Percentiles rank a stretch among this genome's conserved stretches.
phyloP scores from a whole-genome alignment of 139 green algal species.

The Klebsormidium nitens region DNA sequence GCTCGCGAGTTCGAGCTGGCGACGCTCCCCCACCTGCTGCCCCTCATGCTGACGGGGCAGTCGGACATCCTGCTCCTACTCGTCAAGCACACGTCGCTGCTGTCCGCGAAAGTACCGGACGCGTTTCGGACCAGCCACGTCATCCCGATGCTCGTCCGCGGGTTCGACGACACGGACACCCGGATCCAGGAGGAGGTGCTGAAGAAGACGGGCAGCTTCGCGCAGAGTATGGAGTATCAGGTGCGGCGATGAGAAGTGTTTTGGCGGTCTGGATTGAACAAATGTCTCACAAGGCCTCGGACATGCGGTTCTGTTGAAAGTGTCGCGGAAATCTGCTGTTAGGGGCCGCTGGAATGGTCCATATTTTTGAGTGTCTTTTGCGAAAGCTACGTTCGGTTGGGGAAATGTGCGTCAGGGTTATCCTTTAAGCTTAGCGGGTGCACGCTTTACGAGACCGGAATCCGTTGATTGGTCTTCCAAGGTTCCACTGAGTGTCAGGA shows the following conservation, averaged over 20 bases:
- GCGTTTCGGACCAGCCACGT: too few relatives aligned
- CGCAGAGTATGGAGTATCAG: slow-evolving; percentile 13
- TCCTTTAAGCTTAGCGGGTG: neutral
- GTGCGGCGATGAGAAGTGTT: too few relatives aligned
- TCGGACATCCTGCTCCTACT: slow-evolving; percentile 33
- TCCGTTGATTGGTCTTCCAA: too few relatives aligned
- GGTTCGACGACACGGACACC: slow-evolving; percentile 26
- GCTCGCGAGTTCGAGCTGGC: slow-evolving; percentile 29
- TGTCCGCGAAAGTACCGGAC: slow-evolving; percentile 35
- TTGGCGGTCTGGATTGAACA: too few relatives aligned
- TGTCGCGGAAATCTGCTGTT: too few relatives aligned
- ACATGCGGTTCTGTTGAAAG: too few relatives aligned
- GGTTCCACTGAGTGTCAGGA: too few relatives aligned
- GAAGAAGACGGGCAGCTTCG: slow-evolving; percentile 2
- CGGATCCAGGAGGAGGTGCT: slow-evolving; percentile 36
- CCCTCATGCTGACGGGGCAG: slow-evolving; percentile 21
- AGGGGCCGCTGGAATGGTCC: too few relatives aligned
- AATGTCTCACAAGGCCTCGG: too few relatives aligned
- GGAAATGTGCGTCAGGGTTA: neutral
- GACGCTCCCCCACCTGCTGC: slow-evolving; percentile 22
- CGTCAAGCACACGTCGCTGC: slow-evolving; percentile 15
- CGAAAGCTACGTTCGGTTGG: neutral
- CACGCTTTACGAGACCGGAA: too few relatives aligned
- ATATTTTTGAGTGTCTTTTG: too few relatives aligned
- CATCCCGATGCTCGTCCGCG: slow-evolving; percentile 29